Percentiles rank a stretch among this genome's conserved stretches.
Conservation (phyloP, 2,329 filamentous ascomycete species). For the Fusarium chuoi region DNA sequence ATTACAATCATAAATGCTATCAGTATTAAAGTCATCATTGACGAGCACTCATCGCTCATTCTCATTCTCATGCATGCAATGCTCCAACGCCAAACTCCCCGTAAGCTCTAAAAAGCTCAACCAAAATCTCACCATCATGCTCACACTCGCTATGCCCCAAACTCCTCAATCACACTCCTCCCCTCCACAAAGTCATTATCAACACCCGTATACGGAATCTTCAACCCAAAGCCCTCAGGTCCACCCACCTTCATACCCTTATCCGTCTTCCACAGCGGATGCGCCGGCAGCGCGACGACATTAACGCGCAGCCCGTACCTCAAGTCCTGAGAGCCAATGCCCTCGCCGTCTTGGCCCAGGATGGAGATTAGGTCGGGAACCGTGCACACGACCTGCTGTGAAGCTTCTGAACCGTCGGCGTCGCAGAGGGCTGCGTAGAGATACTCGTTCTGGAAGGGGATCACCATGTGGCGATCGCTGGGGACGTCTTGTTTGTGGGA, state of each 20-base stretch:
- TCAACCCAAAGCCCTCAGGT: conserved; percentile 48
- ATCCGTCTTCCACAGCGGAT: conserved; percentile 60
- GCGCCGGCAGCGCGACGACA: conserved; percentile 61
- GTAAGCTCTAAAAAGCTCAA: background rate
- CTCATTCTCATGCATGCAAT: background rate
- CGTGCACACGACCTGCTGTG: conserved; percentile 48
- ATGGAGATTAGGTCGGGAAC: conserved; percentile 52
- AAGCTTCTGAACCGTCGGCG: conserved; percentile 43
- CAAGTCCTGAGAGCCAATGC: conserved; percentile 61
- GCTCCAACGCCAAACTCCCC: background rate
- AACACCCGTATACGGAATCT: conserved; percentile 45
- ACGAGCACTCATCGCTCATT: background rate
- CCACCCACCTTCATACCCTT: conserved; percentile 49
- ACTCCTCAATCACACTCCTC: conserved; percentile 63
- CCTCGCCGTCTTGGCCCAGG: conserved; percentile 57
- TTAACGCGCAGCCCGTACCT: conserved; percentile 62
- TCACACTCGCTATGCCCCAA: conserved; percentile 28
- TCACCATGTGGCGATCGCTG: conserved; percentile 48
- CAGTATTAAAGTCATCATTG: background rate
- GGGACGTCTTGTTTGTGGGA: conserved; percentile 19
- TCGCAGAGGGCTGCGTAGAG: conserved; percentile 52
- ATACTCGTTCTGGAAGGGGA: conserved; percentile 57
- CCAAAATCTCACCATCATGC: background rate
- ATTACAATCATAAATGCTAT: background rate
- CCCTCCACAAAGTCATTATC: conserved; percentile 56